A percentile compares a stretch with the other conserved stretches of the same genome.
phyloP scores from a whole-genome alignment of 805 yeast species.

The Wickerhamomyces bisporus region DNA sequence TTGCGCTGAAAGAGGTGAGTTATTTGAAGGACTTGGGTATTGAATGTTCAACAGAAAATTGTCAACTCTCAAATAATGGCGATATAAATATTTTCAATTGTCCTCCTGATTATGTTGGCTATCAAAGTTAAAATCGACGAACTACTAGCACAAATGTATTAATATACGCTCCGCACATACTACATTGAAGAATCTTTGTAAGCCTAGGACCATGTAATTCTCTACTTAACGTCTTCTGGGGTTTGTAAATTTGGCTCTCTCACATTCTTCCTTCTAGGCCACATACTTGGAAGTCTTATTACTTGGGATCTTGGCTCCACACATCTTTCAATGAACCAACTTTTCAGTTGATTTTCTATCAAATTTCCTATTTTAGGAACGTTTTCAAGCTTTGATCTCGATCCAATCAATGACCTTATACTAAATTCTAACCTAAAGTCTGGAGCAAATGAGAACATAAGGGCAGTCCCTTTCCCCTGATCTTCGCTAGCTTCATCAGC shows the following conservation, averaged over 20 bases:
- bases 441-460: constrained; percentile 87
- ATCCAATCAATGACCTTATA: constrained; percentile 85
- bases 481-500: constrained; percentile 21
- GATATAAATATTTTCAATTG: constrained; percentile 14
- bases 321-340: constrained; percentile 89
- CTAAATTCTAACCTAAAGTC: constrained; percentile 87
- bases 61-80: constrained; percentile 19
- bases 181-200: too few relatives aligned
- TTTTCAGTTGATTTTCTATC: constrained; percentile 74
- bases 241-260: constrained; percentile 30
- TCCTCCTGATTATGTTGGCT: constrained; percentile 21
- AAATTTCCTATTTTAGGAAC: constrained; percentile 87
- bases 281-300: constrained; percentile 75
- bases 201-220: not conserved
- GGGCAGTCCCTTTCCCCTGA: constrained; percentile 51
- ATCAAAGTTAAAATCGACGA: constrained; percentile 1
- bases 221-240: constrained; percentile 10
- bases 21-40: constrained; percentile 21
- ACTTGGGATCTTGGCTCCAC: constrained; percentile 92
- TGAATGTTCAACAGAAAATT: constrained; percentile 14
- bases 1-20: constrained; percentile 9
- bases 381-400: constrained; percentile 86
- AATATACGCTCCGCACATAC: too few relatives aligned
- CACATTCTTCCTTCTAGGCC: constrained; percentile 69
- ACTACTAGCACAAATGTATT: not conserved